Evolutionary conservation across 106 monocot genomes (phyloP).

Genomic region (Xerophyta viscosa): DNA sequence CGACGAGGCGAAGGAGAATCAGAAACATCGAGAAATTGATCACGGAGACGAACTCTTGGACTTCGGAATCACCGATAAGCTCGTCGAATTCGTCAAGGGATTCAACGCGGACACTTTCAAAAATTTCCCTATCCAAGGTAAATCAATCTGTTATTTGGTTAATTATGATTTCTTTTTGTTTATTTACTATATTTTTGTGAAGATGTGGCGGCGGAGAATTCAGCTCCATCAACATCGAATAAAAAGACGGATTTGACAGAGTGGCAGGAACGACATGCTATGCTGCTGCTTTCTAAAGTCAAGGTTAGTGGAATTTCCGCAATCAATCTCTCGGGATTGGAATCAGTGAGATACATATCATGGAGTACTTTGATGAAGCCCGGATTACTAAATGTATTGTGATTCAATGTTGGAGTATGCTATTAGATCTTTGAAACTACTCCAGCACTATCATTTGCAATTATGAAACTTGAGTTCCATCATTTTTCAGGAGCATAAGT

Average conservation of each 20-base stretch:
- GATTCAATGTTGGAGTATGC: no score
- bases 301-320: slow-evolving; percentile 30
- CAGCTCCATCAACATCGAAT: slow-evolving; percentile 4
- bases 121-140: slow-evolving; percentile 41
- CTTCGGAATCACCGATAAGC: slow-evolving; percentile 63
- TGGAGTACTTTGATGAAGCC: no score
- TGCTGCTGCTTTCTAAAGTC: slow-evolving; percentile 46
- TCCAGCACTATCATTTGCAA: no score
- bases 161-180: background rate
- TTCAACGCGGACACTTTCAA: slow-evolving; percentile 77
- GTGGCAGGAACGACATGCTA: slow-evolving; percentile 86
- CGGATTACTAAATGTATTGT: no score
- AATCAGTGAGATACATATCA: background rate
- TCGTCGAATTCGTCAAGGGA: slow-evolving; percentile 42
- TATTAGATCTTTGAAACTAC: no score
- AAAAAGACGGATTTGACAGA: slow-evolving; percentile 58
- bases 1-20: background rate
- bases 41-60: slow-evolving; percentile 9
- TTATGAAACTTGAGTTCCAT: no score
- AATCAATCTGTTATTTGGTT: background rate
- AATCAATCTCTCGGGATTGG: background rate
- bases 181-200: background rate
- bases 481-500: no score
- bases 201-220: slow-evolving; percentile 15
- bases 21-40: background rate